Percentiles rank a stretch among this genome's conserved stretches.
Evolutionary conservation across 257 asterid species (phyloP).

Genomic region (Ophiorrhiza pumila): DNA sequence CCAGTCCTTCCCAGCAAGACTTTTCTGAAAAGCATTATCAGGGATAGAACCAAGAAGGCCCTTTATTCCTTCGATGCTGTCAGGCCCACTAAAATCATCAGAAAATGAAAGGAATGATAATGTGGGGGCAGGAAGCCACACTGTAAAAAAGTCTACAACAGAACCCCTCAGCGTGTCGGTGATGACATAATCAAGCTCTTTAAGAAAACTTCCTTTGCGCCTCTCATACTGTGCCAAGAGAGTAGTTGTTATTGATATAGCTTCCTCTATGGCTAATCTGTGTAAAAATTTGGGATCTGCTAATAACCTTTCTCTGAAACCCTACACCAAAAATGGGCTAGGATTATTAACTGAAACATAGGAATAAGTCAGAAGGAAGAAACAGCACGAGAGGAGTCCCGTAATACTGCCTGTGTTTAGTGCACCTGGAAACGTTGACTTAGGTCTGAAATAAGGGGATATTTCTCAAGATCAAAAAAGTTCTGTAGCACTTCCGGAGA

Average conservation of each 20-base stretch:
- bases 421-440: constrained; percentile 74
- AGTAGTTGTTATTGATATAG: constrained; percentile 86
- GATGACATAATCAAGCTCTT: constrained; percentile 84
- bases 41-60: constrained; percentile 95
- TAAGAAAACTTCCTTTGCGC: constrained; percentile 77
- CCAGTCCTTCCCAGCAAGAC: constrained; percentile 77
- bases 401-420: background rate
- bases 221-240: constrained; percentile 84
- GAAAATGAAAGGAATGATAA: constrained; percentile 61
- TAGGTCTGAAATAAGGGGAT: constrained; percentile 72
- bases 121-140: constrained; percentile 99
- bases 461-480: constrained; percentile 78
- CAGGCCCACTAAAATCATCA: constrained; percentile 42
- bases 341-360: constrained; percentile 13
- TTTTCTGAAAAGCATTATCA: constrained; percentile 91
- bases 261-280: constrained; percentile 93
- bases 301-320: constrained; percentile 83
- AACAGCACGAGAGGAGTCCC: background rate
- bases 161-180: constrained; percentile 78
- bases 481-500: constrained; percentile 94
- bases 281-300: constrained; percentile 92
- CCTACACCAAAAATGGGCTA: constrained; percentile 48
- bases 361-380: constrained; percentile 1
- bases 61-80: constrained; percentile 59
- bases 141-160: constrained; percentile 93